Conservation (phyloP, 371 early-diverging fungal genomes). For the Syncephalastrum sp. region DNA sequence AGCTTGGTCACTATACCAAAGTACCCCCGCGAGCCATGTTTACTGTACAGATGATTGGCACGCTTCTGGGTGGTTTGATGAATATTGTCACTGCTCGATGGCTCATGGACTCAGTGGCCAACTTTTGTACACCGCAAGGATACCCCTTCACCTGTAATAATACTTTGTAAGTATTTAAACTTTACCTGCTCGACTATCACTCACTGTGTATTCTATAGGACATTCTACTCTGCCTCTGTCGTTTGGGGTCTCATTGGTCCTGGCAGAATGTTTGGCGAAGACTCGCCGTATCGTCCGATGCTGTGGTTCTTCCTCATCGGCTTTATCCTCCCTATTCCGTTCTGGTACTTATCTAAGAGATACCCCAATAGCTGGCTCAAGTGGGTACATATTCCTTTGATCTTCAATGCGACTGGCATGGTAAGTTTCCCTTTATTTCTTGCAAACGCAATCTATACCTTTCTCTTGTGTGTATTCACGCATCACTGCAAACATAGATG, state of each 20-base stretch:
- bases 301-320: conserved; percentile 68
- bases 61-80: conserved; percentile 57
- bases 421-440: too few species aligned
- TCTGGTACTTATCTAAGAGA: conserved; percentile 45
- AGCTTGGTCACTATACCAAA: conserved; percentile 68
- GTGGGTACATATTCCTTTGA: conserved; percentile 62
- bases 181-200: conserved; percentile 57
- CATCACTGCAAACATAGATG: conserved; percentile 25
- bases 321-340: conserved; percentile 61
- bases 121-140: conserved; percentile 53
- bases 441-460: too few species aligned
- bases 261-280: conserved; percentile 63
- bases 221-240: conserved; percentile 59
- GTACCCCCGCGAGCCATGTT: conserved; percentile 75
- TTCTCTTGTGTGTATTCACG: too few species aligned
- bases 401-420: conserved; percentile 64
- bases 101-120: conserved; percentile 55
- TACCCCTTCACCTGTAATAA: conserved; percentile 63
- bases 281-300: conserved; percentile 52
- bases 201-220: conserved; percentile 8
- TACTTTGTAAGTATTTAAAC: conserved; percentile 52
- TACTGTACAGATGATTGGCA: conserved; percentile 56
- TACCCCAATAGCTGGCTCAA: conserved; percentile 54
- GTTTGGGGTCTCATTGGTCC: conserved; percentile 80
- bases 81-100: conserved; percentile 66